These are phyloP conservation scores for Penicillium digitatum DNA, from an alignment of 2,329 filamentous ascomycete genomes.

Conservation along the genomic window DNA sequence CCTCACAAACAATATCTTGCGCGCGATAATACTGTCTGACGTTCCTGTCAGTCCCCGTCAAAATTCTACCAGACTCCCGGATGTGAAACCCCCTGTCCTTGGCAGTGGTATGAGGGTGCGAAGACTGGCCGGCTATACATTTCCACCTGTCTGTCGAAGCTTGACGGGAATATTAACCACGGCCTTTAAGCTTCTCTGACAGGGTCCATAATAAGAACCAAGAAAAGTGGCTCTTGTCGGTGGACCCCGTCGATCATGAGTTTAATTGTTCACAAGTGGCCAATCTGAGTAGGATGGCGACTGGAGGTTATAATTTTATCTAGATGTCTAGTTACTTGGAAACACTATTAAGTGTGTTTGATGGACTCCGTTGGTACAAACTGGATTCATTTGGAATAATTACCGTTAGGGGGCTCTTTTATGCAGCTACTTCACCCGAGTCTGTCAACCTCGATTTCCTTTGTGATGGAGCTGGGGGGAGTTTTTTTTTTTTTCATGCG, in stretches of 20 bases:
- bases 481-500: too few species aligned
- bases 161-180: not conserved
- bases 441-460: not conserved
- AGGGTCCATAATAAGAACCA: not conserved
- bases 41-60: not conserved
- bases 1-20: not conserved
- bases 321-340: not conserved
- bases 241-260: not conserved
- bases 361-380: not conserved
- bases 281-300: not conserved
- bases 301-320: not conserved
- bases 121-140: not conserved
- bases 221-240: not conserved
- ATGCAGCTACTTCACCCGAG: not conserved
- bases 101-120: not conserved
- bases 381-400: not conserved
- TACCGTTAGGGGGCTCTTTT: not conserved
- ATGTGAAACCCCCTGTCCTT: not conserved
- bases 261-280: not conserved
- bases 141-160: not conserved
- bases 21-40: not conserved
- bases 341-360: not conserved
- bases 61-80: not conserved
- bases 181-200: not conserved
- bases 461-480: too few species aligned